Conservation (phyloP, 2,329 filamentous ascomycete species). For the Plenodomus tracheiphilus region DNA sequence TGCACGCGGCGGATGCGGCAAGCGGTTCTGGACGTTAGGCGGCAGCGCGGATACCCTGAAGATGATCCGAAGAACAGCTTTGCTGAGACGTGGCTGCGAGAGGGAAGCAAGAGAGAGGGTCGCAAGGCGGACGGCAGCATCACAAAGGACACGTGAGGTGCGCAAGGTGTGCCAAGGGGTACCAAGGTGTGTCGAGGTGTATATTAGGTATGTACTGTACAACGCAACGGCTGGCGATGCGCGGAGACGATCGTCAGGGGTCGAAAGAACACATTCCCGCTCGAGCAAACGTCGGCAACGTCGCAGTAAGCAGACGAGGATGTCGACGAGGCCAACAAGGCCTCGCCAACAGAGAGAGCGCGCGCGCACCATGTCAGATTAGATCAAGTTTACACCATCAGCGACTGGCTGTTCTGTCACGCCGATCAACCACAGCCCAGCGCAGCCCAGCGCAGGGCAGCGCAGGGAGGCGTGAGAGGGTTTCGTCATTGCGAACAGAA, state of each 20-base stretch:
- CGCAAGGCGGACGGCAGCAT: slow-evolving; percentile 64
- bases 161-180: too few relatives aligned
- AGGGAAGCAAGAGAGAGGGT: slow-evolving; percentile 58
- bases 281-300: not conserved
- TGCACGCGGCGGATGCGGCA: slow-evolving; percentile 77
- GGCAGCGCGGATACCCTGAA: slow-evolving; percentile 72
- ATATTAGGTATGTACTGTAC: slow-evolving; percentile 9
- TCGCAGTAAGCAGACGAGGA: not conserved
- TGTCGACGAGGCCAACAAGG: not conserved
- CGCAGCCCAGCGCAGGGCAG: too few relatives aligned
- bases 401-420: slow-evolving; percentile 29
- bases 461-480: slow-evolving; percentile 14
- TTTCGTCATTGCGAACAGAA: slow-evolving; percentile 21
- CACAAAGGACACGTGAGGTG: slow-evolving; percentile 57
- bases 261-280: not conserved
- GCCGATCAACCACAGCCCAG: slow-evolving; percentile 29
- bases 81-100: slow-evolving; percentile 77
- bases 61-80: slow-evolving; percentile 76
- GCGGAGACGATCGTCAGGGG: not conserved
- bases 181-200: too few relatives aligned
- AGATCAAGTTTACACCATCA: slow-evolving; percentile 64
- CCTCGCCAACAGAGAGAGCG: slow-evolving; percentile 9
- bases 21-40: slow-evolving; percentile 78
- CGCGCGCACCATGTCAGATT: slow-evolving; percentile 55
- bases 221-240: not conserved